These are phyloP conservation scores for Sclerotinia spermophila DNA, from an alignment of 2,329 filamentous ascomycete genomes.

Conservation along the genomic window DNA sequence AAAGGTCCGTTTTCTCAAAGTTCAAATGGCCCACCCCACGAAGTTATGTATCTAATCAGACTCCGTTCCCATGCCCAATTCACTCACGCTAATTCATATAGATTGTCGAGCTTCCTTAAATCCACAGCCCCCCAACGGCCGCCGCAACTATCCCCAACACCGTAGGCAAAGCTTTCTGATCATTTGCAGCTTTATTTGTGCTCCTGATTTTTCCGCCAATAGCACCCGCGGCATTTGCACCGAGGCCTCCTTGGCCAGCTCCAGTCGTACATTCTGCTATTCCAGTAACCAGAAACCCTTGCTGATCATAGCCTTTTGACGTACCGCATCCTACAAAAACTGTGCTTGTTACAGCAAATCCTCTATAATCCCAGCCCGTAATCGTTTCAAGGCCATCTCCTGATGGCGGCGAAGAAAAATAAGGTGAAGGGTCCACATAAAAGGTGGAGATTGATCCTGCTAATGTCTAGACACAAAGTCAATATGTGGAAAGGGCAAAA, in stretches of 20 bases:
- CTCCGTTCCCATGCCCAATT: not conserved
- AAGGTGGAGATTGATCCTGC: slow-evolving; percentile 48
- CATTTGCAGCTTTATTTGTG: slow-evolving; percentile 26
- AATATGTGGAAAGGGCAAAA: slow-evolving; percentile 28
- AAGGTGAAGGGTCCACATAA: slow-evolving; percentile 48
- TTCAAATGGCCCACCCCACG: not conserved
- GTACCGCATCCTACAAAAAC: slow-evolving; percentile 39
- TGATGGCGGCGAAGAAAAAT: slow-evolving; percentile 40
- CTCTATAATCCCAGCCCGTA: slow-evolving; percentile 47
- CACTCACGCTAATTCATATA: not conserved
- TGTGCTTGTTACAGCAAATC: slow-evolving; percentile 47
- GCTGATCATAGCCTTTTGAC: slow-evolving; percentile 44
- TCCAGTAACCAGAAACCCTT: slow-evolving; percentile 43
- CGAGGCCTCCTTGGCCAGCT: slow-evolving; percentile 20
- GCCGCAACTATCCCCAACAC: not conserved
- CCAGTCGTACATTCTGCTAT: slow-evolving; percentile 18
- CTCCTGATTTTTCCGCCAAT: slow-evolving; percentile 26
- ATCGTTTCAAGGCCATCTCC: slow-evolving; percentile 37
- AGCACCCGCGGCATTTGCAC: slow-evolving; percentile 22
- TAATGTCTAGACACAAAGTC: slow-evolving; percentile 39
- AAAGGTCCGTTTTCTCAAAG: not conserved
- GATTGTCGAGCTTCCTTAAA: not conserved
- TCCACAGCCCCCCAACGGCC: not conserved
- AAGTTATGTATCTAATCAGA: not conserved
- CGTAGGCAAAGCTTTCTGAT: slow-evolving; percentile 16